Conservation (phyloP, 2,329 filamentous ascomycete genomes). For the Remersonia thermophila region DNA sequence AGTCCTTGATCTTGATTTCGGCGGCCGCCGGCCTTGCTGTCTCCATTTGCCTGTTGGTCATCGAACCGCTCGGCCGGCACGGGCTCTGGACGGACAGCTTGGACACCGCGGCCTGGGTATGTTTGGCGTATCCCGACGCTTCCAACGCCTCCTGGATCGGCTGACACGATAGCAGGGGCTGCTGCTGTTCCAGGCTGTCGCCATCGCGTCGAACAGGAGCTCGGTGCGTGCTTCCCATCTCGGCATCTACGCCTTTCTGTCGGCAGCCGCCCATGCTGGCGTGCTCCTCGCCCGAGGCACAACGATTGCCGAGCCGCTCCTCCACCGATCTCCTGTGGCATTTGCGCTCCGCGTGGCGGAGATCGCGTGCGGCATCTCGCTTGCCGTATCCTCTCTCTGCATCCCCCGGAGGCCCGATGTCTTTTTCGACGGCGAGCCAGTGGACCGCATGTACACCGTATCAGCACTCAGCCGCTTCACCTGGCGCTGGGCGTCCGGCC, state of each 20-base stretch:
- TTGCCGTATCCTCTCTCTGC: conserved; percentile 37
- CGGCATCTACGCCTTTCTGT: conserved; percentile 39
- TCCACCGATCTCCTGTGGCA: conserved; percentile 23
- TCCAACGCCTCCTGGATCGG: background rate
- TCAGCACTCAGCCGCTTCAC: conserved; percentile 50
- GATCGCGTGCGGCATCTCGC: conserved; percentile 30
- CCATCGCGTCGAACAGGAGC: conserved; percentile 35
- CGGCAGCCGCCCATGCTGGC: conserved; percentile 31
- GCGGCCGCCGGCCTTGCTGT: conserved; percentile 40
- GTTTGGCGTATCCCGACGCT: conserved; percentile 22
- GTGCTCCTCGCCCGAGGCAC: conserved; percentile 35
- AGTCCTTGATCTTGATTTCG: conserved; percentile 40
- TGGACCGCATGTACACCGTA: conserved; percentile 52
- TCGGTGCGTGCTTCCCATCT: conserved; percentile 41
- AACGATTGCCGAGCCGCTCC: conserved; percentile 23
- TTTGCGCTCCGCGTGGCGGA: conserved; percentile 38
- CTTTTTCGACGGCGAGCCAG: conserved; percentile 42
- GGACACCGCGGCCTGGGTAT: conserved; percentile 46
- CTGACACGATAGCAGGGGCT: conserved; percentile 29
- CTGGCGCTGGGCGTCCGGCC: conserved; percentile 48
- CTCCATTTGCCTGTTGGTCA: conserved; percentile 44
- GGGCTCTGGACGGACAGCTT: too few relatives aligned
- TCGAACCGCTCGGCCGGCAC: too few relatives aligned
- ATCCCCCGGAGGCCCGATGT: conserved; percentile 58
- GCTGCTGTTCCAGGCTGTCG: conserved; percentile 39